Evolutionary conservation across 148 eudicot species (phyloP).

Genomic region (Rhododendron griersonianum): DNA sequence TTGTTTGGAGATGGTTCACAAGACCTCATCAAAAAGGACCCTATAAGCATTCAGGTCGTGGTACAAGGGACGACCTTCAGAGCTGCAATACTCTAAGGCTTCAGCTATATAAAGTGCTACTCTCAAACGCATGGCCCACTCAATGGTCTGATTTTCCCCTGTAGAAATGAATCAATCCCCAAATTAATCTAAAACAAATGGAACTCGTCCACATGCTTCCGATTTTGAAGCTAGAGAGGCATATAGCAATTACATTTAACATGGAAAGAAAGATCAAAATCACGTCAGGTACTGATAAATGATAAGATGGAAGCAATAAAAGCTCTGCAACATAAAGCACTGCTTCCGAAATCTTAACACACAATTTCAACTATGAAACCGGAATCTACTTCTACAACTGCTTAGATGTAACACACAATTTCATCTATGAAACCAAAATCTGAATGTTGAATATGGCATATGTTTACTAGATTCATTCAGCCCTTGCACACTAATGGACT

Average conservation of each 20-base stretch:
- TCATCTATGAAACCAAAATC: background rate
- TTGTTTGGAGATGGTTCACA: background rate
- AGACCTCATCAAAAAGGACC: constrained; percentile 86
- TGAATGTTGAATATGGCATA: background rate
- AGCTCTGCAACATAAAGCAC: background rate
- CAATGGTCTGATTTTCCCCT: constrained; percentile 94
- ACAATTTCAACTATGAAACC: background rate
- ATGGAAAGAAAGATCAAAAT: background rate
- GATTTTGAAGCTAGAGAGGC: background rate
- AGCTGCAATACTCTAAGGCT: constrained; percentile 75
- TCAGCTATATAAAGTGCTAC: constrained; percentile 77
- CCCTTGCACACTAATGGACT: background rate
- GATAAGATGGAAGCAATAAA: background rate
- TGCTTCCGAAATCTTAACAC: background rate
- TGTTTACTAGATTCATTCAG: background rate
- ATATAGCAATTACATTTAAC: background rate
- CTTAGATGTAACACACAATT: background rate
- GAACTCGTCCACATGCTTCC: background rate
- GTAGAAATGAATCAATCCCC: constrained; percentile 3
- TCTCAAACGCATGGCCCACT: constrained; percentile 91
- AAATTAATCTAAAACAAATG: background rate
- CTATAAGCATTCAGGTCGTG: constrained; percentile 90
- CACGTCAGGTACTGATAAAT: background rate
- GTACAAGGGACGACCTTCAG: constrained; percentile 68
- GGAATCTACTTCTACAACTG: background rate